Evolutionary conservation across 2,329 filamentous ascomycete species (phyloP), one percentile per base, ranked within the genome.

Genomic region (Cladophialophora exuberans): DNA sequence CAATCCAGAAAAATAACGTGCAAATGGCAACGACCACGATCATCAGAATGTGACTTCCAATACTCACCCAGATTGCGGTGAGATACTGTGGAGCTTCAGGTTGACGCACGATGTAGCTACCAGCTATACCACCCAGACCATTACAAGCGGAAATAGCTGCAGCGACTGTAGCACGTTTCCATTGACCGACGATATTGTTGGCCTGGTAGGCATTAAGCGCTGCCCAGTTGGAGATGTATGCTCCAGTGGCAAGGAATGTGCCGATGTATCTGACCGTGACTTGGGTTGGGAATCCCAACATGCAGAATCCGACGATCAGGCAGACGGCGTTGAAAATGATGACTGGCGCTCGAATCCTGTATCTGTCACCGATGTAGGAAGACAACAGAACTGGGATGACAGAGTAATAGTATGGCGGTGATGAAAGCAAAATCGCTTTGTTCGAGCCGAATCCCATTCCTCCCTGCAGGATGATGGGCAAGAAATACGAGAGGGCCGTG

Each of bases 201-300:
- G 81, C 79, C 64, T 83, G 79, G 60, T 84, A 86, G 0, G 83
- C 79, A 48, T 81, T 84, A 59, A 88, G 71, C 0, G 83, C 85
- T 0, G 85, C 84, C 84, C 85, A 88, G 60, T 88, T 88, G 3
- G 80, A 83, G 3, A 88, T 78, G 60, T 87, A 88, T 1, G 85
- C 84, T 0, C 85, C 85, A 0, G 85, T 88, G 0, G 84, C 83
- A 1, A 88, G 75, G 67, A 81, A 87, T 0, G 83, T 83, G 6
- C 85, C 85, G 25, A 85, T 72, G 59, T 87, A 87, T 43, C 85
- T 79, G 3, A 84, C 82, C 0, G 82, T 75, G 47, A 85, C 79
- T 52, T 85, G 78, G 22, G 64, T 54, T 0, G 79, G 73, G 65
- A 87, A 84, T 1, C 85, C 85, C 3, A 88, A 75, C 80, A 88